These are phyloP conservation scores for Botrytis fragariae DNA, from an alignment of 2,329 filamentous ascomycete species.

Conservation along the genomic window DNA sequence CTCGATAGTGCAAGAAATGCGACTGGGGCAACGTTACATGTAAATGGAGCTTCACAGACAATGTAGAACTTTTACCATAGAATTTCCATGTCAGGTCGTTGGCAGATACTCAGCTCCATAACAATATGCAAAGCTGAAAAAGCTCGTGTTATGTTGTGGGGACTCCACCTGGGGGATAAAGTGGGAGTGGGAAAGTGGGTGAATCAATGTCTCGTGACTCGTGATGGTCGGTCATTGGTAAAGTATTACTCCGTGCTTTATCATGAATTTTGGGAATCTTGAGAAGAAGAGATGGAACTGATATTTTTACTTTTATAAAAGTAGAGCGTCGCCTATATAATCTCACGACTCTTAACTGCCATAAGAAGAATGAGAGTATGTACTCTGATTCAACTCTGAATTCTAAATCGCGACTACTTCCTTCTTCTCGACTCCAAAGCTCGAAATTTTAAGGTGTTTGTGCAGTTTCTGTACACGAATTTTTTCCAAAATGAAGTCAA, in stretches of 20 bases:
- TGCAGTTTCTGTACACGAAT: background rate
- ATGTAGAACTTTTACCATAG: background rate
- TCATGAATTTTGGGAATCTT: background rate
- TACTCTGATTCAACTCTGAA: background rate
- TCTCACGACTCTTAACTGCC: background rate
- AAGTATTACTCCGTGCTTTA: background rate
- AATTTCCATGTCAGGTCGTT: background rate
- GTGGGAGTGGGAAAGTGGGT: background rate
- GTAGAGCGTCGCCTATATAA: no score
- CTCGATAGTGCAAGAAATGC: background rate
- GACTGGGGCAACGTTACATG: background rate
- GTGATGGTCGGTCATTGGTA: background rate
- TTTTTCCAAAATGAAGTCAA: background rate
- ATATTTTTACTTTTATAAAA: background rate
- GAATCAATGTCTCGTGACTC: background rate
- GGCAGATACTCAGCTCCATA: background rate
- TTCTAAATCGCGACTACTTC: background rate
- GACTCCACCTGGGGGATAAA: constrained; percentile 8
- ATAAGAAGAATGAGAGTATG: background rate
- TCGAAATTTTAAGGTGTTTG: background rate
- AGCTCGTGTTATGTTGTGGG: constrained; percentile 1
- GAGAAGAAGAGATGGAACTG: background rate
- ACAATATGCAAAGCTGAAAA: background rate
- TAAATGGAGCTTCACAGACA: background rate
- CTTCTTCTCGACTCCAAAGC: background rate